Base-by-base conservation (phyloP, 805 yeast genomes). In the Spathaspora girioi region DNA sequence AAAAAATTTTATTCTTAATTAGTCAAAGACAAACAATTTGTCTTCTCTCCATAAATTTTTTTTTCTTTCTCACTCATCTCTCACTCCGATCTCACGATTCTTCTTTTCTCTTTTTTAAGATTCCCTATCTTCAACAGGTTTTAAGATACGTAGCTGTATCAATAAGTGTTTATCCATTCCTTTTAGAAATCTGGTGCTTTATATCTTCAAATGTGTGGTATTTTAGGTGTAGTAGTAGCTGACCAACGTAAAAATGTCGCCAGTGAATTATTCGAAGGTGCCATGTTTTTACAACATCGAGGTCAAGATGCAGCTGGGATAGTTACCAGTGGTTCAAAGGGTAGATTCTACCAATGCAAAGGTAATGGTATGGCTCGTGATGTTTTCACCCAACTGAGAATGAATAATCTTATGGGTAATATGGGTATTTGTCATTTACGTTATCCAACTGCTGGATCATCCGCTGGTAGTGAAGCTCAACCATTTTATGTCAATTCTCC, bases 261-360 rank as follows among this genome's bases (percentile, higher is more conserved):
- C 11, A 84, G 96, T 5, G 98, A 92, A 64, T 77, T 94, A 44
- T 84, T 90, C 51, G 99, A 94, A 67, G 97, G 97, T 6, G 86
- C 93, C 56, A 82, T 91, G 73, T 93, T 87, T 68, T 76, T 94
- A 55, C 99, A 94, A 67, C 99, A 94, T 66, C 82, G 99, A 65
- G 99, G 99, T 45, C 99, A 94, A 74, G 99, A 94, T 68, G 99
- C 99, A 10, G 97, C 97, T n/a, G 99, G 99, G 56, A 93, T 94
- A 50, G 94, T 90, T 20, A 94, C 99, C 7, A 90, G 97, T 68
- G 98, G 97, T 50, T 77, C 87, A 44, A 84, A 93, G 55, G 99
- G 98, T 57, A 80, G 99, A 53, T 80, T 94, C 53, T 92, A 89
- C 73, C 98, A 93, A 73, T 94, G 99, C 70, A 94, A 94, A 74